Evolutionary conservation across 2,329 filamentous ascomycete genomes (phyloP).

Genomic region (Parasarocladium wereldwijsianum): DNA sequence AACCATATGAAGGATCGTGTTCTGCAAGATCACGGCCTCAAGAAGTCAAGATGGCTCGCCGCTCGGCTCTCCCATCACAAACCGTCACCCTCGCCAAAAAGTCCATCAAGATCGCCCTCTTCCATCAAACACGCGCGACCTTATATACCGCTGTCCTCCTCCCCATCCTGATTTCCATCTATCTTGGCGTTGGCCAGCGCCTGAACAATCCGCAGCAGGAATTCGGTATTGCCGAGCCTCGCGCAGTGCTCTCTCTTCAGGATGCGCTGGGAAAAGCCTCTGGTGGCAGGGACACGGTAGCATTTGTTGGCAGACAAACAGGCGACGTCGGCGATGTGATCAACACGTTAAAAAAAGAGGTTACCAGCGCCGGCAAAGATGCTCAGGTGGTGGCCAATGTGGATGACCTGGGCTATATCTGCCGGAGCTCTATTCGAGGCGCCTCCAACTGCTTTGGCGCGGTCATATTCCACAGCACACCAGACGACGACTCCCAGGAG

Average conservation of each 20-base stretch:
- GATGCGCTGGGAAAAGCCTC: constrained; percentile 44
- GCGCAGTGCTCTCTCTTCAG: constrained; percentile 45
- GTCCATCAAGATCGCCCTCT: constrained; percentile 40
- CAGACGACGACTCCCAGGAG: constrained; percentile 34
- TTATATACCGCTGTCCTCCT: constrained; percentile 39
- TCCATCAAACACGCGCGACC: constrained; percentile 35
- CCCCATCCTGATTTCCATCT: constrained; percentile 38
- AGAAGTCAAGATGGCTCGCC: no score
- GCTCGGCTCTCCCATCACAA: constrained; percentile 28
- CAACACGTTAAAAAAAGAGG: constrained; percentile 17
- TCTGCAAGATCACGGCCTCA: no score
- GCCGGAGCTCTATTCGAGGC: constrained; percentile 44
- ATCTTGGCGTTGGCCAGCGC: constrained; percentile 55
- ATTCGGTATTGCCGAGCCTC: constrained; percentile 53
- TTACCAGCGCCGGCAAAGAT: constrained; percentile 12
- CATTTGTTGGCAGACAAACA: constrained; percentile 62
- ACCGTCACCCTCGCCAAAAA: constrained; percentile 40
- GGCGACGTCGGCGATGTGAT: constrained; percentile 61
- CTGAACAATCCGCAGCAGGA: constrained; percentile 60
- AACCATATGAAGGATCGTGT: no score
- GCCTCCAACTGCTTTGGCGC: constrained; percentile 61
- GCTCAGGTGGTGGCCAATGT: constrained; percentile 11
- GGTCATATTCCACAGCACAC: constrained; percentile 56
- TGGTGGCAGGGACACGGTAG: constrained; percentile 45
- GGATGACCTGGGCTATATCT: constrained; percentile 25